Base-by-base conservation (phyloP, 1,284 basidiomycete genomes). In the Macrocybe sp. region DNA sequence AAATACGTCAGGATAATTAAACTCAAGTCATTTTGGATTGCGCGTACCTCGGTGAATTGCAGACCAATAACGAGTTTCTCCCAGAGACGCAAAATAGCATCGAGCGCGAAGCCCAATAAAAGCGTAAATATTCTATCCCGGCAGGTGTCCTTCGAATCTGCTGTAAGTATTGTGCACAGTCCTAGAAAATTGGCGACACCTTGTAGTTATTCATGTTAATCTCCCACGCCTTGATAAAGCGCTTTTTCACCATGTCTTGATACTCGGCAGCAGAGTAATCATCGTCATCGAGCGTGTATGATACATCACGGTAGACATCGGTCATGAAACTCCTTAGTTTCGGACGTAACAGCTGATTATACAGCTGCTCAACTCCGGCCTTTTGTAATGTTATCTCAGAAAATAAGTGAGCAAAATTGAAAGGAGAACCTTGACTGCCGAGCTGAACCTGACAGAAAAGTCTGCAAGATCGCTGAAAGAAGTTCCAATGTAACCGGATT, bases 211-310 rank as follows among this genome's bases (percentile, higher is more conserved):
- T 87, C 22, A 93, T 76, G 28, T 96, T 64, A 0, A 68, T 72
- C 41, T 96, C 92, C 93, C 94, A 99, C 4, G 76, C 74, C 60
- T 86, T 89, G 49, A 89, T 70, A 62, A 98, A 97, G 28, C 95
- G 79, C 64, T 97, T 95, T 22, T 87, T 78, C 5, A 97, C 83
- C 1, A 86, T 55, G 60, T 98, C 93, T 47, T 88, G 79, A 61
- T 92, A 84, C 60, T 97, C 94, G 1, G 92, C 86, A 2, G 81
- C 71, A 2, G 85, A 73, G 62, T 95, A 98, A 0, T 72, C 68
- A 47, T 96, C 92, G 50, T 99, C 96, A 60, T 97, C 91, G 10
- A 97, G 70, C 11, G 90, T 67, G 63, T 99, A 99, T 3, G 83
- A 81, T 2, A 93, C 78, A 52, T 96, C 94, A 59, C 85, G 89